Conservation (phyloP, 139 green algal species). For the Yamagishiella unicocca region DNA sequence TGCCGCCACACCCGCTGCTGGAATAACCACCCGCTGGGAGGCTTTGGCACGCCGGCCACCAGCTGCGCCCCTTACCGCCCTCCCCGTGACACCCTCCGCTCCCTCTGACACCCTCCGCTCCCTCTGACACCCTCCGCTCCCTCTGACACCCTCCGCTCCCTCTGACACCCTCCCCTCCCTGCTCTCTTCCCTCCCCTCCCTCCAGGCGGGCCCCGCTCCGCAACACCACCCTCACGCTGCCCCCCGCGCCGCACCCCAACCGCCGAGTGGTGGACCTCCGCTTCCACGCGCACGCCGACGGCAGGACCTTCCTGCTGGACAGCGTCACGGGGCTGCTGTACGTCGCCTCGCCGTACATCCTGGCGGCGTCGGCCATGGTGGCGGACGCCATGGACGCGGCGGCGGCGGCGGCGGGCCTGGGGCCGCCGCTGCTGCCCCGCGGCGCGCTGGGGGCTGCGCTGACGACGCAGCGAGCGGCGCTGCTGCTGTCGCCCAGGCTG, state of each 20-base stretch:
- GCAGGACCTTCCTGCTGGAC: conserved; percentile 39
- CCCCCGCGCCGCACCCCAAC: conserved; percentile 30
- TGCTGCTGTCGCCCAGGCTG: conserved; percentile 33
- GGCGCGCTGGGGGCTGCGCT: not conserved
- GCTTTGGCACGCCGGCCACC: too few species aligned
- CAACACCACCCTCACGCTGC: not conserved
- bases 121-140: not conserved
- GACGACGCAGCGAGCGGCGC: not conserved
- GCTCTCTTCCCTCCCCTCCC: too few species aligned
- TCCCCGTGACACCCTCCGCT: not conserved
- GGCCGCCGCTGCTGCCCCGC: not conserved
- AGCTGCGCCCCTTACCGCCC: too few species aligned
- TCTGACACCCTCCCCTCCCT: not conserved
- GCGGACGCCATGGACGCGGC: not conserved
- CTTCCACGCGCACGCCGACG: conserved; percentile 27
- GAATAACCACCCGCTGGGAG: too few species aligned
- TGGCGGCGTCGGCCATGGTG: not conserved
- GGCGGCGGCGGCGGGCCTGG: too few species aligned
- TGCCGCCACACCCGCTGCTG: too few species aligned
- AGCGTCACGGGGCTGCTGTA: conserved; percentile 36
- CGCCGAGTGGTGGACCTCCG: conserved; percentile 18
- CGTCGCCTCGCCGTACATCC: conserved; percentile 29
- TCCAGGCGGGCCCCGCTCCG: conserved; percentile 22
- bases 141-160: not conserved
- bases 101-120: not conserved